Percentiles rank a stretch among this genome's conserved stretches.
These are phyloP conservation scores for Allomyces macrogynus DNA, from an alignment of 192 early-diverging fungal species.

Conservation along the genomic window DNA sequence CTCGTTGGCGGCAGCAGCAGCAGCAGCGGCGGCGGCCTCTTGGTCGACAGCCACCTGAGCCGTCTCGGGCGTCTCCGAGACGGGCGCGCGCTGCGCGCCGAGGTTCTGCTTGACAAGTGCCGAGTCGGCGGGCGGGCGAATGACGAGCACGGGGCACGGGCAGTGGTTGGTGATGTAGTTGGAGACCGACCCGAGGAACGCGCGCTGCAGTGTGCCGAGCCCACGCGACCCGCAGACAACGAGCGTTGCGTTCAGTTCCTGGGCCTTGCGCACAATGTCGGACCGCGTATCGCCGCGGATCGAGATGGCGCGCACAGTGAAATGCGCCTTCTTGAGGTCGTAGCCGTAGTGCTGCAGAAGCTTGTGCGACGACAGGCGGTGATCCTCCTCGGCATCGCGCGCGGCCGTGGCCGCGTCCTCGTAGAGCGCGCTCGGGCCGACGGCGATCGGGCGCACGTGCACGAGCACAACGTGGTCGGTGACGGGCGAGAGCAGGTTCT, in stretches of 20 bases:
- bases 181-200: conserved; percentile 8
- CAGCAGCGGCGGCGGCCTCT: too few relatives aligned
- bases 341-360: neutral
- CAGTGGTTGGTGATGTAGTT: conserved; percentile 6
- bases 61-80: neutral
- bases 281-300: neutral
- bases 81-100: neutral
- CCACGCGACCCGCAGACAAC: conserved; percentile 5
- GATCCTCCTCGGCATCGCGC: neutral
- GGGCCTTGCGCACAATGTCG: neutral
- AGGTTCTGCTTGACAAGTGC: neutral
- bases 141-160: conserved; percentile 5
- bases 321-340: neutral
- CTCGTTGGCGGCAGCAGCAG: too few relatives aligned
- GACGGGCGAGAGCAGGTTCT: neutral
- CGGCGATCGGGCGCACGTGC: neutral
- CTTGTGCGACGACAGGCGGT: neutral
- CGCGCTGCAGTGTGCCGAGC: conserved; percentile 4
- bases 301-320: neutral
- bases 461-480: neutral
- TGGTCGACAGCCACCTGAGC: neutral
- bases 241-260: conserved; percentile 1
- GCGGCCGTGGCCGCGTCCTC: neutral
- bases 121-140: conserved; percentile 4
- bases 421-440: neutral